Base-by-base conservation (phyloP, 805 yeast species). In the Ogataea ramenticola region DNA sequence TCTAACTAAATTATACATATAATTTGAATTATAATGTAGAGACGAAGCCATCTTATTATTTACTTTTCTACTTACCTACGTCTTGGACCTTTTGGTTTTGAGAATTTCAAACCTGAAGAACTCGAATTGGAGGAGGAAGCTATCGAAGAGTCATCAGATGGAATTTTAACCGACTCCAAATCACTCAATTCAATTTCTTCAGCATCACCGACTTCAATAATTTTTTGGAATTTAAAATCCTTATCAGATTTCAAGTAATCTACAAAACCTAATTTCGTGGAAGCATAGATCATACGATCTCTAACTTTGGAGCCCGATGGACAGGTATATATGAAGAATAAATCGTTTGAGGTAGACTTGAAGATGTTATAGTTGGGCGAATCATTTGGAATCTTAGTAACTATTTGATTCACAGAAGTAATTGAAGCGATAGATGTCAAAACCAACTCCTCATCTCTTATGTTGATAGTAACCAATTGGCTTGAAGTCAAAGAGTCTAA, bases 201-300 rank as follows among this genome's bases (percentile, higher is more conserved):
- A 16, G 84, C 65, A 57, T 85, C 91, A 11, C 93, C 93, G 43
- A 81, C 79, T 59, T 85, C 93, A 20, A 84, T 57, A 12, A 70
- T 60, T 41, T 75, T 75, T 31, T 69, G 69, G 21, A 81, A 60
- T 10, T 59, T 56, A 31, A 71, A 52, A 1, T 57, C 58, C 37
- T 64, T 64, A 8, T 56, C 45, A 17, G 57, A 48, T 47, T 72
- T 68, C 56, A 85, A 65, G 46, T 74, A 70, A 39, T 68, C 70
- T 30, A 80, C 62, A 43, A 84, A 71, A 8, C 82, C 84, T 42
- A 70, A 72, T 57, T 80, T 83, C 48, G 82, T 83, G 3, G 96
- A 77, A 1, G 99, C 98, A 57, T 89, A 88, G 41, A 89, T 61
- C 97, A 91, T 91, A 54, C 98, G 75, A 42, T 89, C 93, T 61